Percentiles rank a stretch among this genome's conserved stretches.
Conservation (phyloP, 176 grass and related monocot genomes). For the Musa beccarii region DNA sequence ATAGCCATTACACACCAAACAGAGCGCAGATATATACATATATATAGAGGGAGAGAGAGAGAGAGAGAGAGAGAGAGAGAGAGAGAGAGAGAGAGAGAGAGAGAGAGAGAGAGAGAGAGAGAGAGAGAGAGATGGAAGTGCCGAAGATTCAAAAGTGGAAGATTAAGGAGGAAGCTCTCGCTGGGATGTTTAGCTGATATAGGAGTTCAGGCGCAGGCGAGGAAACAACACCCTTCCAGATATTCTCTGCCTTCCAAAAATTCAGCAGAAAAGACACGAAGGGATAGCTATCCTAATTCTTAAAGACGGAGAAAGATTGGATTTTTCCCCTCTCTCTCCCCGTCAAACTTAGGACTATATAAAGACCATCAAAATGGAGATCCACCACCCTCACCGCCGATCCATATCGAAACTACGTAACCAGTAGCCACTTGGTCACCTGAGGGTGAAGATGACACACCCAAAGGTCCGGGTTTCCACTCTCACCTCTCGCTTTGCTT, state of each 20-base stretch:
- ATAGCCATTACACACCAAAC: conserved; percentile 8
- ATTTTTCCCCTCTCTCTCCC: conserved; percentile 1
- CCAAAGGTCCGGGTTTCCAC: conserved; percentile 2
- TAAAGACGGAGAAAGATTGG: conserved; percentile 9
- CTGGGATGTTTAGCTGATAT: not conserved
- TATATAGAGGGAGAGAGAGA: too few species aligned
- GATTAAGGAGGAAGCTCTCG: conserved; percentile 1
- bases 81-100: not conserved
- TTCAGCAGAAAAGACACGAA: conserved; percentile 25
- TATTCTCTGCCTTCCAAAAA: conserved; percentile 24
- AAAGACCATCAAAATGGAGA: not conserved
- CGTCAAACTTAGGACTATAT: not conserved
- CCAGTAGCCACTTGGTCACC: not conserved
- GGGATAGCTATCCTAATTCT: conserved; percentile 7
- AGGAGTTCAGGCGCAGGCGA: conserved; percentile 28
- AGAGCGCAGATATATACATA: not conserved
- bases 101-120: not conserved
- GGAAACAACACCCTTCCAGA: conserved; percentile 28
- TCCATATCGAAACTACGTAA: not conserved
- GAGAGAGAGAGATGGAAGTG: not conserved
- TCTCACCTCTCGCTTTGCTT: not conserved
- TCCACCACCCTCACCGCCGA: not conserved
- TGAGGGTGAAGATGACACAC: not conserved
- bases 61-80: conserved; percentile 1
- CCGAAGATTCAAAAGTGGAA: conserved; percentile 7